phyloP scores from a whole-genome alignment of 1,284 basidiomycete species.

The Polyporus tsugae region DNA sequence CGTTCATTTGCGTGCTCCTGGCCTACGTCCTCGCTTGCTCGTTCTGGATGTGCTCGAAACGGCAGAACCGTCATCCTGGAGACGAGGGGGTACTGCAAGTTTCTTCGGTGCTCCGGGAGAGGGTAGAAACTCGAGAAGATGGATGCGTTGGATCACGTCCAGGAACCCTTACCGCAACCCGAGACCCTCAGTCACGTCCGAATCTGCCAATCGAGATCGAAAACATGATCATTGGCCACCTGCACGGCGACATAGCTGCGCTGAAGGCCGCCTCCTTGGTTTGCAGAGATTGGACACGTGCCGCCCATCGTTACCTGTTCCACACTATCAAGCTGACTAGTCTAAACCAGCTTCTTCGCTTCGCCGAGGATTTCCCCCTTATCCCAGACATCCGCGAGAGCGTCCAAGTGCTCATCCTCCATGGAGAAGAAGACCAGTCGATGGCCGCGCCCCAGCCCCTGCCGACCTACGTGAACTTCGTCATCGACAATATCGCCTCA shows the following conservation, averaged over 20 bases:
- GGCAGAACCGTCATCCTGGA: not conserved
- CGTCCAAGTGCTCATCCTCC: not conserved
- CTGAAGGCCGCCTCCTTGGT: slow-evolving; percentile 1
- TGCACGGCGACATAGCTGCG: not conserved
- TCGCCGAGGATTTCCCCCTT: not conserved
- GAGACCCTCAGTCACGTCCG: not conserved
- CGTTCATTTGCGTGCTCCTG: not conserved
- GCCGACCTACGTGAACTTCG: not conserved
- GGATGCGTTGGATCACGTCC: not conserved
- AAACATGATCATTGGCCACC: not conserved
- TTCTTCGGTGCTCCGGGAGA: not conserved
- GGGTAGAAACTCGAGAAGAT: not conserved
- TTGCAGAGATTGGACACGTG: not conserved
- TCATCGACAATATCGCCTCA: not conserved
- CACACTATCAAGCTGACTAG: not conserved
- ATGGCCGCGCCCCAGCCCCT: not conserved
- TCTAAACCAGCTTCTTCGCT: not conserved
- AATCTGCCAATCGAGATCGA: slow-evolving; percentile 8
- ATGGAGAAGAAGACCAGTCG: not conserved
- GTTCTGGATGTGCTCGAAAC: not conserved
- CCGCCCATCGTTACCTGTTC: not conserved
- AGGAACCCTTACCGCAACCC: not conserved
- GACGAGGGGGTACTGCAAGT: not conserved
- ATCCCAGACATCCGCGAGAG: not conserved
- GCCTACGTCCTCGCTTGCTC: not conserved